phyloP scores from a whole-genome alignment of 441 rosid genomes.

The Melastoma candidum region DNA sequence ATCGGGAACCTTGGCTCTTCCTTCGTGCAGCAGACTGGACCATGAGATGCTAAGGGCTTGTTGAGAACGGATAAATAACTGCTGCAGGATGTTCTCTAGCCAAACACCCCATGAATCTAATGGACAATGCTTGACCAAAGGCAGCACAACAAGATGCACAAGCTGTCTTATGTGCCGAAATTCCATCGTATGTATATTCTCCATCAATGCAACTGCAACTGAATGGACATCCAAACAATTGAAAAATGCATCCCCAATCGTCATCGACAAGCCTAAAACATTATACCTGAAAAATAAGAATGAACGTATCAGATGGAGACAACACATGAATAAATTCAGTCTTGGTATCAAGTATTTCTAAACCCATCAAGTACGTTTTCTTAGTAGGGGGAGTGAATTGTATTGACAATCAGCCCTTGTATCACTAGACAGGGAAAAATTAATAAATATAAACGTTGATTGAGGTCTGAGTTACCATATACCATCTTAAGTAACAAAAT shows the following conservation, averaged over 20 bases:
- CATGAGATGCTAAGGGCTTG: conserved; percentile 69
- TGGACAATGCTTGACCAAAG: conserved; percentile 64
- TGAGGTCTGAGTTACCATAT: too few species aligned
- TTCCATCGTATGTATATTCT: conserved; percentile 87
- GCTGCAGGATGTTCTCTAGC: conserved; percentile 73
- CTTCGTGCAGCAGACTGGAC: conserved; percentile 76
- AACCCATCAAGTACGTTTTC: too few species aligned
- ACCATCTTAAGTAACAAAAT: too few species aligned
- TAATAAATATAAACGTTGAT: too few species aligned
- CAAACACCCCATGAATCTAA: conserved; percentile 65
- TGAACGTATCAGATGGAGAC: too few species aligned
- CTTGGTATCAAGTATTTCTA: too few species aligned
- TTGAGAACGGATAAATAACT: conserved; percentile 55
- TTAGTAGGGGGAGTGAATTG: too few species aligned
- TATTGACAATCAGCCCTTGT: too few species aligned
- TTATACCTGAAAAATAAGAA: conserved; percentile 48
- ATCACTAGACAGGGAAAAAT: too few species aligned
- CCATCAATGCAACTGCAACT: conserved; percentile 61
- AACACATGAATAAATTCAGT: too few species aligned
- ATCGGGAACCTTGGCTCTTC: conserved; percentile 86
- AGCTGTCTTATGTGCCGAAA: conserved; percentile 90
- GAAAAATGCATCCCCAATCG: conserved; percentile 80
- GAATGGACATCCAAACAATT: conserved; percentile 49
- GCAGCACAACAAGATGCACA: conserved; percentile 53
- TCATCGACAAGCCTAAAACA: conserved; percentile 77